Evolutionary conservation across 805 yeast genomes (phyloP), one percentile per base, ranked within the genome.

Genomic region (Priceomyces medius): DNA sequence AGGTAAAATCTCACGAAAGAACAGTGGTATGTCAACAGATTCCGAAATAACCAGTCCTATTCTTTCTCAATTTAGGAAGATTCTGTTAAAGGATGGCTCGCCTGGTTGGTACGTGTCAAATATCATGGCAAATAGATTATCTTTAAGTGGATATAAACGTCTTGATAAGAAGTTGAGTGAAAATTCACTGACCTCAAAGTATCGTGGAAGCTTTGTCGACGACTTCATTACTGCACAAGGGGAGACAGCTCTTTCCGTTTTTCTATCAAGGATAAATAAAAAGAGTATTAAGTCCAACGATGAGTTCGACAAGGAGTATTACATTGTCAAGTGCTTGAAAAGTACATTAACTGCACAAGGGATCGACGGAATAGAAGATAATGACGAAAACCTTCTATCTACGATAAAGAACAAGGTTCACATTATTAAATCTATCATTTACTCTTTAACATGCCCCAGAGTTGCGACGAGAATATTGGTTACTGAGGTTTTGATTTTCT

Each of bases 241-340:
- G 14, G 74, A 70, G 42, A 59, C 69, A 3, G 74, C 74, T 0
- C 56, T 70, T 9, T 59, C 72, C 0, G 73, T 66, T 4, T 56
- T 65, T 10, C 57, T 71, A 18, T 53, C 65, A 3, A 53, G 71
- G 29, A 58, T 69, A 27, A 71, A 68, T 48, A 64, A 61, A 43
- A 66, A 68, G 45, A 64, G 70, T 42, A 68, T 69, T 45, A 71
- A 71, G 47, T 64, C 73, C 3, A 69, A 71, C 44, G 74, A 69
- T 21, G 74, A 68, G 42, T 65, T 70, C 28, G 74, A 69, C 38
- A 63, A 53, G 40, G 76, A 71, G 42, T 65, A 48, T 40, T 45
- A 53, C 16, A 69, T 70, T 24, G 65, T 71, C 8, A 61, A 55
- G 44, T 69, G 73, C 40, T 58, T 71, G 38, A 66, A 61, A 43